Conservation (phyloP, 1,284 basidiomycete species). For the Cryptococcus sp. region DNA sequence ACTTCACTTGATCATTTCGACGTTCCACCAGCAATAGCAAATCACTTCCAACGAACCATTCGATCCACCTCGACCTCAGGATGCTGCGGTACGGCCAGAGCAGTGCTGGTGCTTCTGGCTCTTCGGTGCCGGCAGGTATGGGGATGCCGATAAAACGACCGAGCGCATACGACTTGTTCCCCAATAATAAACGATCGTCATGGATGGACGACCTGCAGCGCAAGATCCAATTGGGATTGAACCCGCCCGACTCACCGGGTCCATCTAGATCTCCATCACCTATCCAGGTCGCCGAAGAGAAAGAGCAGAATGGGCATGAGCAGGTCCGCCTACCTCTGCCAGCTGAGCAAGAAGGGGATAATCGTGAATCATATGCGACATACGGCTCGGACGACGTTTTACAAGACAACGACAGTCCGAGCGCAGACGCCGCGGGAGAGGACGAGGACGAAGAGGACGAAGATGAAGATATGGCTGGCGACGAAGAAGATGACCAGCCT, state of each 20-base stretch:
- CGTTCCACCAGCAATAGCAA: not conserved
- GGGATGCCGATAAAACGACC: slow-evolving; percentile 4
- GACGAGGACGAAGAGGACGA: not conserved
- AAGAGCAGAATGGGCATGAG: slow-evolving; percentile 8
- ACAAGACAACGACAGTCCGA: no score
- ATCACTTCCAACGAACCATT: not conserved
- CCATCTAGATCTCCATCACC: slow-evolving; percentile 37
- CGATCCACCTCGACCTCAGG: not conserved
- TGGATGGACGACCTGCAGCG: slow-evolving; percentile 38
- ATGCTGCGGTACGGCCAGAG: not conserved
- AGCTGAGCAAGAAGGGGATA: no score
- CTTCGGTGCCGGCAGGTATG: no score
- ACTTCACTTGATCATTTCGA: not conserved
- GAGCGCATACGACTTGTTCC: slow-evolving; percentile 32
- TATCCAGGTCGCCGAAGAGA: not conserved
- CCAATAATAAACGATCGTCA: slow-evolving; percentile 20
- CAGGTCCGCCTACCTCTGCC: not conserved
- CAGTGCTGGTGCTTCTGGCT: no score
- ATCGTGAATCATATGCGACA: no score
- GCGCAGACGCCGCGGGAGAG: not conserved
- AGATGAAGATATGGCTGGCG: slow-evolving; percentile 3
- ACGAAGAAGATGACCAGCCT: not conserved
- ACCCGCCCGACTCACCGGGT: slow-evolving; percentile 24
- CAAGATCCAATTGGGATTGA: slow-evolving; percentile 33
- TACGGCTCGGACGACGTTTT: no score